Base-by-base conservation (phyloP, 805 yeast species). In the Wickerhamomyces hampshirensis region DNA sequence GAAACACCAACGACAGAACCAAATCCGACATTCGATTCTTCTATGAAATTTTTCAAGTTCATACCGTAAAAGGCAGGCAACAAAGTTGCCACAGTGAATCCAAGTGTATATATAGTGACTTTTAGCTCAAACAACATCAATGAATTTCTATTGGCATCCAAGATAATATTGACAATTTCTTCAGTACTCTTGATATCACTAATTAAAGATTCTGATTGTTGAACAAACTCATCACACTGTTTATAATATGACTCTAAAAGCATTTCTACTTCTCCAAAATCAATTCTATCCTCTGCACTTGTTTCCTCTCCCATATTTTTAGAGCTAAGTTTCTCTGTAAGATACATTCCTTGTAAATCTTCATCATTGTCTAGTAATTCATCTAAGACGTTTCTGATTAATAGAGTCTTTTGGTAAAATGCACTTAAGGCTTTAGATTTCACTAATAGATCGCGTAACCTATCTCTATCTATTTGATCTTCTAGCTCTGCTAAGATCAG, bases 161-260 rank as follows among this genome's bases (percentile, higher is more conserved):
- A 60, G 42, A 89, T 88, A 50, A 89, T 88, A 54, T 88, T 88
- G 40, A 86, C 89, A 54, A 89, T 85, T 51, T 89, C 97, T 55
- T 88, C 96, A 0, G 97, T 89, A 12, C 93, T 84, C 53, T 78
- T 79, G 48, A 89, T 86, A 54, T 89, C 95, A 48, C 79, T 80
- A 15, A 84, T 75, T 38, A 88, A 63, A 4, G 91, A 80, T 30
- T 85, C 95, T 0, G 95, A 80, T 48, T 84, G 91, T 58, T 89
- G 97, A 6, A 88, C 96, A 47, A 84, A 79, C 62, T 89, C 97
- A 54, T 89, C 96, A 55, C 91, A 82, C 50, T 88, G 96, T 40
- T 84, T 82, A 59, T 85, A 88, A 60, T 89, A 89, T 0, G 95
- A 77, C 54, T 89, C 97, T 15, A 89, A 57, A 33, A 89, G 66